Conservation (phyloP, 176 grass and related monocot species). For the Phoenix dactylifera region DNA sequence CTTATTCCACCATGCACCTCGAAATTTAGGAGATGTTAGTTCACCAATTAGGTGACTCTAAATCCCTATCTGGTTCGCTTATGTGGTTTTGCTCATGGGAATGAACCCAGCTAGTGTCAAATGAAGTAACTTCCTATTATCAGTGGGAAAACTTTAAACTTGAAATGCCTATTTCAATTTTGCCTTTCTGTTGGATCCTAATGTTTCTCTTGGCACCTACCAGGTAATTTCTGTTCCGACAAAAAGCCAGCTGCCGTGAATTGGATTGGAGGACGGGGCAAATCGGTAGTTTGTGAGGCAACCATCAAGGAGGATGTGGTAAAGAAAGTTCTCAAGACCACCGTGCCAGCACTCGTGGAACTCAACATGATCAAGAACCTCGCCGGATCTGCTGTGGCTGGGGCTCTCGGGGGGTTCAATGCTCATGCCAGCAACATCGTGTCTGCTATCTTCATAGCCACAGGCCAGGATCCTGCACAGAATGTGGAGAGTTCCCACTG, state of each 20-base stretch:
- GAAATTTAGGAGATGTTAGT: too few species aligned
- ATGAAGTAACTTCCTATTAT: too few species aligned
- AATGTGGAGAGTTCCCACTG: slow-evolving; percentile 97
- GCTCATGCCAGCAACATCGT: slow-evolving; percentile 93
- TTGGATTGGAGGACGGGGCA: slow-evolving; percentile 94
- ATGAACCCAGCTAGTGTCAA: too few species aligned
- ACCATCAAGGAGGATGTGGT: slow-evolving; percentile 84
- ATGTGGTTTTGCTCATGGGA: too few species aligned
- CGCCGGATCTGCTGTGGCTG: slow-evolving; percentile 81
- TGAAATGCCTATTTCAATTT: too few species aligned
- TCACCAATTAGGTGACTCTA: too few species aligned
- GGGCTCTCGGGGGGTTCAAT: slow-evolving; percentile 88
- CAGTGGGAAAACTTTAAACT: too few species aligned
- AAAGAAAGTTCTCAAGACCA: slow-evolving; percentile 89
- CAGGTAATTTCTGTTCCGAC: slow-evolving; percentile 93
- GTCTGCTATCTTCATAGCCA: slow-evolving; percentile 86
- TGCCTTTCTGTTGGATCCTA: not conserved
- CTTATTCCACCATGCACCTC: too few species aligned
- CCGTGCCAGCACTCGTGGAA: slow-evolving; percentile 69
- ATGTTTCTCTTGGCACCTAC: slow-evolving; percentile 1
- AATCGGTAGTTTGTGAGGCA: slow-evolving; percentile 90
- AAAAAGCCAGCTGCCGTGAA: slow-evolving; percentile 91
- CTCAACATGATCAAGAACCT: slow-evolving; percentile 96
- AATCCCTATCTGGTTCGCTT: too few species aligned
- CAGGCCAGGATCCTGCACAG: slow-evolving; percentile 88